Conservation (phyloP, 2,329 filamentous ascomycete species). For the Pseudonectria foliicola region DNA sequence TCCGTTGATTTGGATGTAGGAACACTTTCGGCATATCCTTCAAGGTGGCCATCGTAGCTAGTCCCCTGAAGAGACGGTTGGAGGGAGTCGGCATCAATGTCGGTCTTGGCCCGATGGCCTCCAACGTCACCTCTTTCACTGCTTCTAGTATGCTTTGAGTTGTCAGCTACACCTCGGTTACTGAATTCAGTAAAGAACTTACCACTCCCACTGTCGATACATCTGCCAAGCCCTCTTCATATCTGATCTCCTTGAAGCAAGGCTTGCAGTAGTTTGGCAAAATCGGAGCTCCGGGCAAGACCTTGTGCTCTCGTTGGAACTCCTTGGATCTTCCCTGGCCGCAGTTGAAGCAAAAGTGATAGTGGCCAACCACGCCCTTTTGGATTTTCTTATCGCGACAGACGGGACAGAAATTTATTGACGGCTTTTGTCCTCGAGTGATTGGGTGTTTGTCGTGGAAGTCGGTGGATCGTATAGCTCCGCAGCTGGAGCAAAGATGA, state of each 20-base stretch:
- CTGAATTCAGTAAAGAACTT: slow-evolving; percentile 7
- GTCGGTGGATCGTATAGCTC: slow-evolving; percentile 25
- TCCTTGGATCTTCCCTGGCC: slow-evolving; percentile 31
- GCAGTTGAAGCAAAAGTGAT: slow-evolving; percentile 38
- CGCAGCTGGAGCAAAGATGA: slow-evolving; percentile 32
- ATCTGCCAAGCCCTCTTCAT: slow-evolving; percentile 17
- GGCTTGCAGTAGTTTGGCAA: slow-evolving; percentile 27
- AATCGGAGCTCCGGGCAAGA: slow-evolving; percentile 18
- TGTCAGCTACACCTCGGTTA: slow-evolving; percentile 4
- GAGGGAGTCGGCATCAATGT: not conserved
- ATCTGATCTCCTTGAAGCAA: slow-evolving; percentile 20
- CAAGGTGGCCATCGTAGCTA: too few species aligned
- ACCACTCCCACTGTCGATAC: slow-evolving; percentile 21
- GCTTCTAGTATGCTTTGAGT: slow-evolving; percentile 1
- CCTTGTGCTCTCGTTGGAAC: slow-evolving; percentile 27
- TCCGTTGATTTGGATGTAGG: too few species aligned
- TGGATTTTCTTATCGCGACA: slow-evolving; percentile 24
- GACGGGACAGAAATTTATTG: slow-evolving; percentile 28
- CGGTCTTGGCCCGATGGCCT: too few species aligned
- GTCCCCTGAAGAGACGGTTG: not conserved
- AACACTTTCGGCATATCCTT: too few species aligned
- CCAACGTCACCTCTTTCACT: too few species aligned
- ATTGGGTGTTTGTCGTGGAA: slow-evolving; percentile 31
- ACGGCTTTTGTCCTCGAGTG: slow-evolving; percentile 10
- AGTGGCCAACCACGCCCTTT: slow-evolving; percentile 13